Evolutionary conservation across 192 early-diverging fungal genomes (phyloP), one percentile per base, ranked within the genome.

Genomic region (Backusella sp.): DNA sequence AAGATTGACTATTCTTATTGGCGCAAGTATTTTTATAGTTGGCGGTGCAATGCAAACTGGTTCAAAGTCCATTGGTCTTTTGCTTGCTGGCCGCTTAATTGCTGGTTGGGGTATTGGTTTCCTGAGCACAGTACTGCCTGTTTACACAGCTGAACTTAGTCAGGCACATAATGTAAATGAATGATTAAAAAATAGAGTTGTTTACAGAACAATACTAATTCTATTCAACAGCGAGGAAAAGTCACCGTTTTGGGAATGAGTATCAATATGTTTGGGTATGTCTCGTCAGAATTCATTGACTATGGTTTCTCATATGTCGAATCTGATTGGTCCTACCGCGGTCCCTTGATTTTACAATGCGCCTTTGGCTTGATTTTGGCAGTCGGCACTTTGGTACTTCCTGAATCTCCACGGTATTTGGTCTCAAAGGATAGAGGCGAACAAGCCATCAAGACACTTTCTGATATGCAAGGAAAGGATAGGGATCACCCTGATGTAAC

Each of bases 371-470:
- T 89, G 17, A 84, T 95, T 17, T 84, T 98, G 30, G 80, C 92
- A 35, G 6, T 86, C 26, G 82, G 92, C 65, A 92, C 91, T 78
- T 46, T 86, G 15, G 84, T 94, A 73, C 91, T 98, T 84, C 96
- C 96, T 49, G 91, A 88, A 77, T 95, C 94, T 4, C 93, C 95
- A 6, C 93, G 95, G 79, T 96, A 90, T 90, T 86, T 96, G 49
- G 77, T 94, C 32, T 84, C 87, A 71, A 73, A 91, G 30, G 89
- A 85, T 46, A 86, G 84, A 15, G 36, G 74, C 17, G 92, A 92
- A 19, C 87, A 91, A 68, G 92, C 92, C 6, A 86, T 86, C n/a
- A 23, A 70, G 17, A 88, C 91, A 4, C 78, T 96, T 83, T 70
- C 23, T 28, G 46, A 70, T 8, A 39, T 76, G 35, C 62, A 76